Conservation (phyloP, 257 asterid genomes). For the Salvia rosmarinus region DNA sequence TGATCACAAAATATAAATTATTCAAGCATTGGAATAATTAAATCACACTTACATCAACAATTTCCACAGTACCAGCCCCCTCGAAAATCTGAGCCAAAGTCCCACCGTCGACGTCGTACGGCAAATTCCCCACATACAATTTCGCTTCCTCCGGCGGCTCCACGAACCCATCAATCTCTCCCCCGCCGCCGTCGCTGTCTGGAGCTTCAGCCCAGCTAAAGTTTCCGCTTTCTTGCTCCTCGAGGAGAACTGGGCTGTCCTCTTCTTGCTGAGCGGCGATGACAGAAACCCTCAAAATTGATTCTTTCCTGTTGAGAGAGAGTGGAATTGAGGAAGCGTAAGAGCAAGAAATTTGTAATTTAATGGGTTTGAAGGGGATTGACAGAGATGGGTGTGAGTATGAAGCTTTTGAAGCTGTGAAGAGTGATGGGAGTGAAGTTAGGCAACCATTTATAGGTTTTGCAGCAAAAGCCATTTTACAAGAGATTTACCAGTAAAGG, state of each 20-base stretch:
- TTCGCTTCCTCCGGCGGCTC: slow-evolving; percentile 85
- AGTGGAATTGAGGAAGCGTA: slow-evolving; percentile 40
- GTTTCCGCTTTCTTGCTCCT: slow-evolving; percentile 43
- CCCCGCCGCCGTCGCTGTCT: slow-evolving; percentile 29
- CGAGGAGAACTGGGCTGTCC: slow-evolving; percentile 50
- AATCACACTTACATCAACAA: slow-evolving; percentile 60
- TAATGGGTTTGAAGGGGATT: slow-evolving; percentile 50
- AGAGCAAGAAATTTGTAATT: slow-evolving; percentile 49
- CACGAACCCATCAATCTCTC: slow-evolving; percentile 34
- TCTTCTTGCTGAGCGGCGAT: slow-evolving; percentile 60
- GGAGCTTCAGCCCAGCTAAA: slow-evolving; percentile 37
- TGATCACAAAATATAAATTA: not conserved
- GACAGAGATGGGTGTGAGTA: slow-evolving; percentile 40
- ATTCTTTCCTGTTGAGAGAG: slow-evolving; percentile 39
- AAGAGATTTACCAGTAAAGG: not conserved
- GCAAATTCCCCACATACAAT: slow-evolving; percentile 86
- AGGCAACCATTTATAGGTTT: slow-evolving; percentile 57
- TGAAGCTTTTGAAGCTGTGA: slow-evolving; percentile 51
- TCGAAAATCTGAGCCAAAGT: slow-evolving; percentile 69
- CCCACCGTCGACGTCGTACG: slow-evolving; percentile 69
- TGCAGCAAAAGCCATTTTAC: slow-evolving; percentile 55
- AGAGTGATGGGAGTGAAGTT: slow-evolving; percentile 55
- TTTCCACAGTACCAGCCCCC: slow-evolving; percentile 88
- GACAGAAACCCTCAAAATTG: slow-evolving; percentile 50
- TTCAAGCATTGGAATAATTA: not conserved